Evolutionary conservation across 108 stramenopile species (phyloP).

Genomic region (Cyclotella cryptica): DNA sequence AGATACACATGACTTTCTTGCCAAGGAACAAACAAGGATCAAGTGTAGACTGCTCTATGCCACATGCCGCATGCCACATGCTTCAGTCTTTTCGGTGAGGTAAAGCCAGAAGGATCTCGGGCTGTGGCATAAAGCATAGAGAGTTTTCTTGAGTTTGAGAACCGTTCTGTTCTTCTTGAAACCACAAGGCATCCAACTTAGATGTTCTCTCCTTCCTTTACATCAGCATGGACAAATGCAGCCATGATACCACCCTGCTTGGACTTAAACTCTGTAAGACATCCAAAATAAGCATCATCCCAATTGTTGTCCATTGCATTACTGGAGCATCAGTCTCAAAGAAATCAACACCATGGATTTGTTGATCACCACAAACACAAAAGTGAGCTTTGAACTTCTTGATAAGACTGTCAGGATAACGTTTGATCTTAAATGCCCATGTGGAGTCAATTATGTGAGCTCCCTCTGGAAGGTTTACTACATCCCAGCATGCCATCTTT

Average conservation of each 20-base stretch:
- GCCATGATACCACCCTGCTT: constrained; percentile 7
- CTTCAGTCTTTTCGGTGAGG: too few relatives aligned
- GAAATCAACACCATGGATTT: constrained; percentile 70
- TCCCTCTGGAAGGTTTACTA: constrained; percentile 20
- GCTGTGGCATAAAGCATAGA: constrained; percentile 36
- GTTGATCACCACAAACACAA: too few relatives aligned
- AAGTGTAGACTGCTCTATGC: too few relatives aligned
- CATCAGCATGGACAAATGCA: too few relatives aligned
- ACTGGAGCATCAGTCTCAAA: constrained; percentile 62
- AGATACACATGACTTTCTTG: too few relatives aligned
- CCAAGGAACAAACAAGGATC: too few relatives aligned
- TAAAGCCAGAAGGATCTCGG: constrained; percentile 13
- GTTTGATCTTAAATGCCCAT: too few relatives aligned
- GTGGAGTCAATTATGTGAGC: too few relatives aligned
- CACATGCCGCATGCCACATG: too few relatives aligned
- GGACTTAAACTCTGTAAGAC: constrained; percentile 19
- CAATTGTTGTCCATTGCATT: constrained; percentile 60
- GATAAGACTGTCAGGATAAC: too few relatives aligned
- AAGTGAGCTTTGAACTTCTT: too few relatives aligned
- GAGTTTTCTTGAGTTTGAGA: constrained; percentile 30
- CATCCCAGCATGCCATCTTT: constrained; percentile 43
- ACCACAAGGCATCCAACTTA: constrained; percentile 40
- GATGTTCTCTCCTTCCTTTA: constrained; percentile 34
- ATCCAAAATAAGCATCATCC: background rate
- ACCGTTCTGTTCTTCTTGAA: too few relatives aligned